Evolutionary conservation across 2,329 filamentous ascomycete genomes (phyloP).

Genomic region (Conoideocrella luteorostrata): DNA sequence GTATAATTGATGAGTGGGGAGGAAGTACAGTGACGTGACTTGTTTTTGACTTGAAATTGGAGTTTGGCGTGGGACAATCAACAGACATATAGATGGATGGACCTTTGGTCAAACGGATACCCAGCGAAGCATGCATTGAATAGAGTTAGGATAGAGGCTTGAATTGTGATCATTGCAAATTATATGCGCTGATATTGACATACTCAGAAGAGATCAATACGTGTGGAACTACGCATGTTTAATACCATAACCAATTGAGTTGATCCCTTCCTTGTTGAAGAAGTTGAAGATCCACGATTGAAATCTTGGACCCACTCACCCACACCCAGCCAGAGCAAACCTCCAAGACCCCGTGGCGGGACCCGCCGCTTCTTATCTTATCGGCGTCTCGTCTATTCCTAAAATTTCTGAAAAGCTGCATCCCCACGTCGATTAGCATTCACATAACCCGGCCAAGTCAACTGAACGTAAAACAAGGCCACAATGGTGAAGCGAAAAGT

Average conservation of each 20-base stretch:
- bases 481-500: constrained; percentile 82
- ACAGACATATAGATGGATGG: background rate
- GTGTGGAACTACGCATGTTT: no score
- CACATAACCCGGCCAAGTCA: background rate
- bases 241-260: no score
- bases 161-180: background rate
- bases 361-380: constrained; percentile 3
- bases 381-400: background rate
- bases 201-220: no score
- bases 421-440: background rate
- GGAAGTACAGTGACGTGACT: no score
- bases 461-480: constrained; percentile 1
- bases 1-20: constrained; percentile 35
- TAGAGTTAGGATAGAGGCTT: background rate
- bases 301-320: no score
- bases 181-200: no score
- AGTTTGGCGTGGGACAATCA: background rate
- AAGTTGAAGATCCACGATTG: background rate
- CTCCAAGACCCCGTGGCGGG: no score
- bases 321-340: no score
- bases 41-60: no score
- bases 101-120: no score
- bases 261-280: no score
- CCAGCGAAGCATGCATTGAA: background rate
- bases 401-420: constrained; percentile 8